Percentiles rank a stretch among this genome's conserved stretches.
These are phyloP conservation scores for Chalaropsis ovoidea DNA, from an alignment of 2,329 filamentous ascomycete species.

Conservation along the genomic window DNA sequence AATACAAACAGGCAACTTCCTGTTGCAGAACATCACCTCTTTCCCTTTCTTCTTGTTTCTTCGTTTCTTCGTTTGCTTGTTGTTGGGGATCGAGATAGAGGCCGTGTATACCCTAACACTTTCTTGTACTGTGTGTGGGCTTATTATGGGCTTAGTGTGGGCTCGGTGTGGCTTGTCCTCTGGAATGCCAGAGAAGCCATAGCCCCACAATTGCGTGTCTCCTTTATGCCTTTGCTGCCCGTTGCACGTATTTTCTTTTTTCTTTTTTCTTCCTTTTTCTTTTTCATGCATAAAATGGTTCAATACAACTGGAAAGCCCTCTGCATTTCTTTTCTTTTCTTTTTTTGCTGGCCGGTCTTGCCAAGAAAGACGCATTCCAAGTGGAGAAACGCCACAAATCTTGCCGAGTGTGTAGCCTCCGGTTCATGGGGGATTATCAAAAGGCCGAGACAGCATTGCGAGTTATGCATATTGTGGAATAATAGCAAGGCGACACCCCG, in stretches of 20 bases:
- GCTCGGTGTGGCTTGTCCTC: too few species aligned
- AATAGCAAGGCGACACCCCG: background rate
- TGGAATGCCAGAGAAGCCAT: background rate
- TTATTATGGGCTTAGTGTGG: too few species aligned
- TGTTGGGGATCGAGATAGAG: too few species aligned
- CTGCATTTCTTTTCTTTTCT: too few species aligned
- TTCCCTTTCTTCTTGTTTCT: background rate
- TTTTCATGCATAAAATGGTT: too few species aligned
- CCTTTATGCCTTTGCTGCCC: background rate
- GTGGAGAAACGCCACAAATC: constrained; percentile 4
- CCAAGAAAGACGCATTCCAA: background rate
- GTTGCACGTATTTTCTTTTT: background rate
- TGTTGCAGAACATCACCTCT: background rate
- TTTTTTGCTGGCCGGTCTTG: too few species aligned
- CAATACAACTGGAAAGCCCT: too few species aligned
- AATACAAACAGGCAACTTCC: constrained; percentile 1
- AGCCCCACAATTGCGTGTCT: background rate
- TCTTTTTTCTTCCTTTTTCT: background rate
- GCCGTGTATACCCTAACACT: too few species aligned
- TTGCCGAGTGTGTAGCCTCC: constrained; percentile 1
- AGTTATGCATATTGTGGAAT: background rate
- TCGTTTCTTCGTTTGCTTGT: too few species aligned
- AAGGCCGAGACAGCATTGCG: background rate
- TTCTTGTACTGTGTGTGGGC: background rate
- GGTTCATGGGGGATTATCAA: background rate